Evolutionary conservation across 257 asterid species (phyloP).

Genomic region (Rauvolfia tetraphylla): DNA sequence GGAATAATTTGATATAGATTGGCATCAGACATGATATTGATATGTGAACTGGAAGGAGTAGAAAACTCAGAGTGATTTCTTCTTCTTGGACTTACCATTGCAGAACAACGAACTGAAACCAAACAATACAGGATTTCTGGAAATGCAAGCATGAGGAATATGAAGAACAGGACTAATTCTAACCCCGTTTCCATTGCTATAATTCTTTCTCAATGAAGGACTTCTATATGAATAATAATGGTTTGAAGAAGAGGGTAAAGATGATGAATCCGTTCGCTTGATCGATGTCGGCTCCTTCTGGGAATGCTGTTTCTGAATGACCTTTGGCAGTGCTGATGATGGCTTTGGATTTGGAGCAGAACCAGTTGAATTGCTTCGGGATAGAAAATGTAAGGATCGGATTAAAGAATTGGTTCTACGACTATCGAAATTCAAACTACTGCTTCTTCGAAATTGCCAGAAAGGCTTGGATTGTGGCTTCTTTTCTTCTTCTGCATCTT

Average conservation of each 20-base stretch:
- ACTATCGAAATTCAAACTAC: slow-evolving; percentile 49
- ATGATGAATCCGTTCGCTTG: slow-evolving; percentile 27
- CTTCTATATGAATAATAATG: slow-evolving; percentile 29
- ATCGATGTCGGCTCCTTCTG: slow-evolving; percentile 33
- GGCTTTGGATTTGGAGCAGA: slow-evolving; percentile 63
- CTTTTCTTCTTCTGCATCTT: slow-evolving; percentile 18
- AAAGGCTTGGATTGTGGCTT: slow-evolving; percentile 39
- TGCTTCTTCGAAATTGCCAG: slow-evolving; percentile 79
- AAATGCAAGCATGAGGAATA: slow-evolving; percentile 58
- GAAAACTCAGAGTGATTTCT: slow-evolving; percentile 35
- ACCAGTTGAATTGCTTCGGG: slow-evolving; percentile 80
- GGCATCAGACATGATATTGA: background rate
- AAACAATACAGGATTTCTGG: slow-evolving; percentile 56
- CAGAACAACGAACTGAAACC: slow-evolving; percentile 69
- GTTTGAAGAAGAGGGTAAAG: slow-evolving; percentile 16
- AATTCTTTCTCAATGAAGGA: slow-evolving; percentile 51
- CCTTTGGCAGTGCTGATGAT: slow-evolving; percentile 24
- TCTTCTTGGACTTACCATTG: slow-evolving; percentile 67
- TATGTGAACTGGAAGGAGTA: background rate
- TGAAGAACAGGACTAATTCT: slow-evolving; percentile 69
- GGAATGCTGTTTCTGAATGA: slow-evolving; percentile 44
- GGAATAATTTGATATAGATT: no score
- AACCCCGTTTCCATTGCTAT: slow-evolving; percentile 41
- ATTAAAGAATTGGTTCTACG: slow-evolving; percentile 37
- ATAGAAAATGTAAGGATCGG: slow-evolving; percentile 54